Base-by-base conservation (phyloP, 2,329 filamentous ascomycete genomes). In the Cercospora brassicicola region DNA sequence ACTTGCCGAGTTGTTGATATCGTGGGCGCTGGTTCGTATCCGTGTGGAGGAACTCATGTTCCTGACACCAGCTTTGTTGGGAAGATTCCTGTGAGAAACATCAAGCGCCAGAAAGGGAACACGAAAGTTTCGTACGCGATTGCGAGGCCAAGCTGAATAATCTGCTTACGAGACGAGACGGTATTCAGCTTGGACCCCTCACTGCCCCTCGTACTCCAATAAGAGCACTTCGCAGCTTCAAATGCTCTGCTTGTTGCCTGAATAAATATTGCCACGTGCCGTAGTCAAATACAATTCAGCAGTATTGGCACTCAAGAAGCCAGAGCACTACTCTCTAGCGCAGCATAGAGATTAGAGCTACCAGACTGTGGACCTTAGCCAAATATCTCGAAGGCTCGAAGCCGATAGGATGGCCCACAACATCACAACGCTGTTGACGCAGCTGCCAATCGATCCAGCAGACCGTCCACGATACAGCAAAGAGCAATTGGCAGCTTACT, bases 31-130 rank as follows among this genome's bases (percentile, higher is more conserved):
- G 91, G 90, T 72, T 85, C 85, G 28, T 92, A 93, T 80, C 90
- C 90, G 0, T 93, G 91, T 77, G 91, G 90, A 7, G 90, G 90
- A 0, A 60, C 90, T 28, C 91, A 93, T 81, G 90, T 92, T 3
- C 81, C 85, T 31, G 84, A 80, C 18, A 90, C 88, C 20, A 82
- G 84, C 66, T 72, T 84, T 68, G 88, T 86, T 73, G 88, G 89
- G 0, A 84, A 85, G 23, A 87, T 88, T 4, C 85, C 81, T 2
- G 88, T 92, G 3, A 89, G 84, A 81, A 91, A 90, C 80, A 89
- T 93, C 64, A 84, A 84, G 69, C 83, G 89, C 77, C 83, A 82
- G 63, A 91, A 90, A 77, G 89, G 90, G 2, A 83, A 81, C 9
- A 90, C 86, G 64, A 84, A 87, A 72, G 86, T 91, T 62, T 78